phyloP scores from a whole-genome alignment of 2,329 filamentous ascomycete species.

The Xylariaceae sp. region DNA sequence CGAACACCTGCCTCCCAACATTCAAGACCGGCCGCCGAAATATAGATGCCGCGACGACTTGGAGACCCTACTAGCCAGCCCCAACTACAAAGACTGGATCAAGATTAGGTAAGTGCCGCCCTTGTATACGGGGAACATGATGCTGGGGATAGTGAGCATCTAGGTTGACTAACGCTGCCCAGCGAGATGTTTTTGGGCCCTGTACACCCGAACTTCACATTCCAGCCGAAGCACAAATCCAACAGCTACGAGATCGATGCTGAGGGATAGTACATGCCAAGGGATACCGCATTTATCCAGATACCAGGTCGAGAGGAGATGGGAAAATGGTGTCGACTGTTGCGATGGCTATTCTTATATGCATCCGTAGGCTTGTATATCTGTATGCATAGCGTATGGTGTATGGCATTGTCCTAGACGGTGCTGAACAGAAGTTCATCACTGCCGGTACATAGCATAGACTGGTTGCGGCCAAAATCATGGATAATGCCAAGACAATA shows the following conservation, averaged over 20 bases:
- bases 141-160: not conserved
- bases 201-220: conserved; percentile 83
- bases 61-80: conserved; percentile 87
- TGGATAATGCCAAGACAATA: too few species aligned
- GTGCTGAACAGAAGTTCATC: not conserved
- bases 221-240: conserved; percentile 96
- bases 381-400: too few species aligned
- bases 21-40: conserved; percentile 84
- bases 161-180: conserved; percentile 8
- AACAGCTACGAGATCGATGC: conserved; percentile 83
- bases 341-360: not conserved
- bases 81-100: conserved; percentile 96
- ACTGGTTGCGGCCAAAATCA: too few species aligned
- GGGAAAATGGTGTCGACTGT: too few species aligned
- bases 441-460: not conserved
- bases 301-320: not conserved
- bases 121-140: not conserved
- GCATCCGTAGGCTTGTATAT: not conserved
- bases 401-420: too few species aligned
- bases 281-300: not conserved
- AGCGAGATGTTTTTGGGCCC: conserved; percentile 98
- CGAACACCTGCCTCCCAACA: conserved; percentile 78
- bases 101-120: conserved; percentile 78
- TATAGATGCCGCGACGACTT: conserved; percentile 83
- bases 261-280: conserved; percentile 50